phyloP scores from a whole-genome alignment of 2,329 filamentous ascomycete species.

The Davidsoniella neocaledoniae region DNA sequence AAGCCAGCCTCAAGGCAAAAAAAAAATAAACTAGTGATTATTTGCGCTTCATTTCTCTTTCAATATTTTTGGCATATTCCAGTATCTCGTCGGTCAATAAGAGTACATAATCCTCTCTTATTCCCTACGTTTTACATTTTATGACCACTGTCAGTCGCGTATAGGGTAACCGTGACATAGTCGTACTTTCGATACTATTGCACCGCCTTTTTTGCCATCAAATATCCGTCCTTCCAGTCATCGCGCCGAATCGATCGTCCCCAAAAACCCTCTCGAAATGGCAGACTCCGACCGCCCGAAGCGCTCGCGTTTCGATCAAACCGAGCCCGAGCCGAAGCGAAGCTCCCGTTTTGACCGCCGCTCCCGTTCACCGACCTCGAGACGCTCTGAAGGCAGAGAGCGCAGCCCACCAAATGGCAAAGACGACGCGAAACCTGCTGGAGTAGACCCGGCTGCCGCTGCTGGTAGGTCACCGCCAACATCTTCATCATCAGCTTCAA shows the following conservation, averaged over 20 bases:
- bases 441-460: slow-evolving; percentile 55
- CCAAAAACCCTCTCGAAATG: slow-evolving; percentile 27
- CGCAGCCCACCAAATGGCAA: slow-evolving; percentile 45
- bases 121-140: too few relatives aligned
- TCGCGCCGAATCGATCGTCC: neutral
- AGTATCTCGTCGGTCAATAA: too few relatives aligned
- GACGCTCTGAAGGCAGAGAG: slow-evolving; percentile 53
- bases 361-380: slow-evolving; percentile 62
- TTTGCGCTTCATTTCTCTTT: too few relatives aligned
- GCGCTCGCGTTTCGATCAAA: slow-evolving; percentile 89
- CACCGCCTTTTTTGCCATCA: neutral
- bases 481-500: neutral
- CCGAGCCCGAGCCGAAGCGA: slow-evolving; percentile 60
- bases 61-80: too few relatives aligned
- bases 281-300: slow-evolving; percentile 63
- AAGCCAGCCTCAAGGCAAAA: too few relatives aligned
- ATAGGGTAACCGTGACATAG: neutral
- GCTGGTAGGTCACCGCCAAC: slow-evolving; percentile 39
- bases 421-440: slow-evolving; percentile 5
- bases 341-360: slow-evolving; percentile 78
- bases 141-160: too few relatives aligned
- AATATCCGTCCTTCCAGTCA: neutral
- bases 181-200: neutral
- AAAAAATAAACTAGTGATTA: too few relatives aligned
- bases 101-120: too few relatives aligned